Conservation (phyloP, 441 rosid species). For the Populus hybrid region DNA sequence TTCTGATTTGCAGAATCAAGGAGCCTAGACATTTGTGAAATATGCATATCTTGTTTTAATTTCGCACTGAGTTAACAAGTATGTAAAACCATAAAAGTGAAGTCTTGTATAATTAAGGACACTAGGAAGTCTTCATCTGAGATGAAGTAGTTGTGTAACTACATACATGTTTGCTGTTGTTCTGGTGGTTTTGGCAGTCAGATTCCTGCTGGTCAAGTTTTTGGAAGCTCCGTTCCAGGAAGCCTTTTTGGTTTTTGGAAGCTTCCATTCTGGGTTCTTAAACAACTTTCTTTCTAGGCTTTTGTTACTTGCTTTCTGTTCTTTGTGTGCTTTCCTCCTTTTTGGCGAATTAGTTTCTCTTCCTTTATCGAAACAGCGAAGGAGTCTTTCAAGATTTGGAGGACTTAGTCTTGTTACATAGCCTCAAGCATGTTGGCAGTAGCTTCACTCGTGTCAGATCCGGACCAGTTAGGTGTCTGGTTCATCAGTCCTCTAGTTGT, state of each 20-base stretch:
- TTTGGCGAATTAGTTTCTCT: no score
- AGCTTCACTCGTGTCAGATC: no score
- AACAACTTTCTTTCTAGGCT: no score
- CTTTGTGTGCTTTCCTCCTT: no score
- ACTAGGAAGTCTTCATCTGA: background rate
- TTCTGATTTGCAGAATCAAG: background rate
- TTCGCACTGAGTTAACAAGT: background rate
- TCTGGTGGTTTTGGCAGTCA: background rate
- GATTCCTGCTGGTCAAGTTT: background rate
- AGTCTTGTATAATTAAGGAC: background rate
- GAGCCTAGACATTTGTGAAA: background rate
- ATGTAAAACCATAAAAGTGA: background rate
- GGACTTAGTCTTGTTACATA: no score
- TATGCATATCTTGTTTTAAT: background rate
- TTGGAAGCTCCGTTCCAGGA: background rate
- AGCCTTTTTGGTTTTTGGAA: background rate
- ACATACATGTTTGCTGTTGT: background rate
- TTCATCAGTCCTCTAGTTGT: no score
- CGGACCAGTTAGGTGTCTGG: no score
- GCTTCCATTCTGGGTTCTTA: background rate
- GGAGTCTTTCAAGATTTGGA: no score
- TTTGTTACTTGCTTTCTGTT: no score
- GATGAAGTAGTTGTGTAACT: background rate
- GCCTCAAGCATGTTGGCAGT: no score
- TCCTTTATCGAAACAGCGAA: no score